A percentile compares a stretch with the other conserved stretches of the same genome.
phyloP scores from a whole-genome alignment of 805 yeast genomes.

The Sugiyamaella chiloensis region DNA sequence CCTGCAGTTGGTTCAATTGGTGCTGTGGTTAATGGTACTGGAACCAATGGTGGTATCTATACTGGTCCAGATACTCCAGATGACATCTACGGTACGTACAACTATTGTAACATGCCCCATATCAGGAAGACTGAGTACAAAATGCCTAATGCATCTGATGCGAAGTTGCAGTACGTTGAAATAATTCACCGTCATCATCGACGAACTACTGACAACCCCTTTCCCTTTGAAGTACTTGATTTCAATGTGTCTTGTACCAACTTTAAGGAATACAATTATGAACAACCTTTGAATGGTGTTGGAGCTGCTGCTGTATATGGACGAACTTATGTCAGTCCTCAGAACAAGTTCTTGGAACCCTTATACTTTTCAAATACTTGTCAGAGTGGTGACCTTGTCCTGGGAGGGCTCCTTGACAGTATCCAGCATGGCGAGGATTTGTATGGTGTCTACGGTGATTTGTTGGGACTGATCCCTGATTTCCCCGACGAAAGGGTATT shows the following conservation, averaged over 20 bases:
- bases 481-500: conserved; percentile 34
- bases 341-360: conserved; percentile 31
- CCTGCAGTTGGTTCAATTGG: conserved; percentile 7
- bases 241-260: conserved; percentile 16
- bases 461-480: conserved; percentile 36
- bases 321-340: conserved; percentile 27
- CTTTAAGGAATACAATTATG: conserved; percentile 27
- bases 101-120: conserved; percentile 48
- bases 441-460: conserved; percentile 37
- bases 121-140: conserved; percentile 33
- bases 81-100: conserved; percentile 37
- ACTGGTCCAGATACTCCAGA: conserved; percentile 20
- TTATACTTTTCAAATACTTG: conserved; percentile 35
- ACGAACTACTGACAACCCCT: conserved; percentile 42
- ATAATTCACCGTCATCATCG: conserved; percentile 45
- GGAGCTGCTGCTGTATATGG: conserved; percentile 19
- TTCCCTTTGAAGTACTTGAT: conserved; percentile 32
- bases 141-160: conserved; percentile 17
- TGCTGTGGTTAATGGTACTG: conserved; percentile 10
- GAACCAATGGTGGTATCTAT: conserved; percentile 13
- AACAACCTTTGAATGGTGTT: conserved; percentile 23
- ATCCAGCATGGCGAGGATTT: conserved; percentile 40
- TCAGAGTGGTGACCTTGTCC: conserved; percentile 41
- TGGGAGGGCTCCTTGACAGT: conserved; percentile 41
- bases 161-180: conserved; percentile 36